Base-by-base conservation (phyloP, 2,329 filamentous ascomycete species). In the Fusarium hainanense region DNA sequence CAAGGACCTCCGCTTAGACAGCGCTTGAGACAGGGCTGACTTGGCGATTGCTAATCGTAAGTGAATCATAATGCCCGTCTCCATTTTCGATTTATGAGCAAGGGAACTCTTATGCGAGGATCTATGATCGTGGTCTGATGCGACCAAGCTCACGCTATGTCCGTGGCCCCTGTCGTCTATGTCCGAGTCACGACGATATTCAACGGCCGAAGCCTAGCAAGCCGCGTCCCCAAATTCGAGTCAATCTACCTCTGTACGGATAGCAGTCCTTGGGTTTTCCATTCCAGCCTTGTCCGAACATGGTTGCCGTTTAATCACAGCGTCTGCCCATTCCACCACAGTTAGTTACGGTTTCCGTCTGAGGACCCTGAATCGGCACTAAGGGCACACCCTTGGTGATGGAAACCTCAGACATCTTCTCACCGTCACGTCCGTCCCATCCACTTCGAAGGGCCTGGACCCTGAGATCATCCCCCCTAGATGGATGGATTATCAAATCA, bases 381-480 rank as follows among this genome's bases (percentile, higher is more conserved):
- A 71, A 58, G 42, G 37, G 52, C 60, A 74, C 70, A 46, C 57
- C 71, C 65, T 52, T 44, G 47, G 27, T 10, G 37, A 62, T 41
- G n/a, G 48, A 50, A 66, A 21, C 61, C 61, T 60, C 42, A 54
- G 43, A 54, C 50, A 64, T 34, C 34, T 50, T 42, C 50, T 54
- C 69, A 63, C 68, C 64, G 63, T 74, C 69, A 63, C 50, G 47
- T 58, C 65, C 51, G 25, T 51, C 46, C 37, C 50, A 66, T 60
- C 61, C 67, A 70, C 58, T 66, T 74, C 69, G 72, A 74, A 73
- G 69, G 72, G 72, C 72, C 72, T 73, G 62, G 72, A 74, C 72
- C 72, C 60, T 66, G 68, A 66, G 72, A 74, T 74, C 71, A 69
- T 68, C 72, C 57, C 65, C 68, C 69, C 49, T 60, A 50, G 42